phyloP scores from a whole-genome alignment of 2,329 filamentous ascomycete species.

The Fonsecaea nubica region DNA sequence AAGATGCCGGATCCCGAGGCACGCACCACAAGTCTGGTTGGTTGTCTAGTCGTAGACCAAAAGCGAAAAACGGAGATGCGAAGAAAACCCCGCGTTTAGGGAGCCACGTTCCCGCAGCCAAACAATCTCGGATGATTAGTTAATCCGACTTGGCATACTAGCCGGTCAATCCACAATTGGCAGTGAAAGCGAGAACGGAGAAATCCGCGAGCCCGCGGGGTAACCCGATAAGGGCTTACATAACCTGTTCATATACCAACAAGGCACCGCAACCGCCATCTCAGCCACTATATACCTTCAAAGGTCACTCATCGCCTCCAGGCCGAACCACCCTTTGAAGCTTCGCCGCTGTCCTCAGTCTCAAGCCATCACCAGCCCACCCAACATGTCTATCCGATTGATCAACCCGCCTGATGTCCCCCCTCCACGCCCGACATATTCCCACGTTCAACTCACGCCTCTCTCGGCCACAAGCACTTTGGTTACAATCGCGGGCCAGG shows the following conservation, averaged over 20 bases:
- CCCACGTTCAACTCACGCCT: conserved; percentile 26
- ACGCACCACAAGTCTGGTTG: background rate
- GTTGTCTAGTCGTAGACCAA: background rate
- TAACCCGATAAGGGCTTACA: background rate
- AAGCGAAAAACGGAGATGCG: conserved; percentile 1
- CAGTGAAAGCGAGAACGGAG: background rate
- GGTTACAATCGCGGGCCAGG: conserved; percentile 32
- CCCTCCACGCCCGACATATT: conserved; percentile 29
- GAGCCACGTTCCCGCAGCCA: background rate
- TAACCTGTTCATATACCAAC: background rate
- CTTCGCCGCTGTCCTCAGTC: background rate
- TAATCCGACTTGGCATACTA: background rate
- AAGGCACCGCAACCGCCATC: too few relatives aligned
- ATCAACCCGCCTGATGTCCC: conserved; percentile 29
- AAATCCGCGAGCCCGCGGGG: background rate
- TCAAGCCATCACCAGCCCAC: background rate
- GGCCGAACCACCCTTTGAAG: background rate
- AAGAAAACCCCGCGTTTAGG: background rate
- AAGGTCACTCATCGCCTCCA: background rate
- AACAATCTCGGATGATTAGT: background rate
- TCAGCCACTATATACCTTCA: background rate
- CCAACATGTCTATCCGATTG: conserved; percentile 24
- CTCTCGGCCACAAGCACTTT: conserved; percentile 25
- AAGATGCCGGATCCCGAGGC: conserved; percentile 8
- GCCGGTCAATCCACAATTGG: too few relatives aligned